phyloP scores from a whole-genome alignment of 768 basidiomycete genomes.

The Boletellus emodensis region DNA sequence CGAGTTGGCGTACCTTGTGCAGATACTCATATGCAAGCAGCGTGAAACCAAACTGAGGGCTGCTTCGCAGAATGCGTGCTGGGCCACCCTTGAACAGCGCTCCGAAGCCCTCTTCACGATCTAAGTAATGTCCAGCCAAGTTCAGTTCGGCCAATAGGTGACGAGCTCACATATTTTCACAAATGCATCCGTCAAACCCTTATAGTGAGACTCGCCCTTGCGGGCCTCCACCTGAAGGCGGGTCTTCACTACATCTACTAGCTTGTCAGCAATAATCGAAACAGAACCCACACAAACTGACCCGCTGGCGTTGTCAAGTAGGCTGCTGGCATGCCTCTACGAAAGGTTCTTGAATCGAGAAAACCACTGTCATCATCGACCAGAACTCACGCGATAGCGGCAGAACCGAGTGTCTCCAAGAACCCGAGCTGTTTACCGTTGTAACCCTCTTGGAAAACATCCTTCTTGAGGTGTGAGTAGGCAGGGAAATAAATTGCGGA shows the following conservation, averaged over 20 bases:
- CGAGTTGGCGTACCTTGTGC: slow-evolving; percentile 48
- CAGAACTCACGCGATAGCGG: slow-evolving; percentile 70
- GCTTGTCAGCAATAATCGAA: slow-evolving; percentile 13
- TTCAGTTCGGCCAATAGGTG: slow-evolving; percentile 4
- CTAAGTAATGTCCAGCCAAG: slow-evolving; percentile 35
- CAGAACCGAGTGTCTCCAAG: slow-evolving; percentile 80
- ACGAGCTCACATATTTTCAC: slow-evolving; percentile 73
- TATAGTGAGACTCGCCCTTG: slow-evolving; percentile 88
- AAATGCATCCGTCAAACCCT: slow-evolving; percentile 86
- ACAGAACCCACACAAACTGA: slow-evolving; percentile 30
- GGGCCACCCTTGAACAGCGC: slow-evolving; percentile 92
- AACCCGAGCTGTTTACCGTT: slow-evolving; percentile 92
- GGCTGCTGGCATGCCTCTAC: slow-evolving; percentile 95
- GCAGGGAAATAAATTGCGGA: slow-evolving; percentile 91
- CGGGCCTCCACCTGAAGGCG: slow-evolving; percentile 90
- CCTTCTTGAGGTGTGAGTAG: slow-evolving; percentile 87
- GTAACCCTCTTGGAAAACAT: slow-evolving; percentile 93
- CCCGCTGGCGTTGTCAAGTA: slow-evolving; percentile 91
- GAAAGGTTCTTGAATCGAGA: slow-evolving; percentile 27
- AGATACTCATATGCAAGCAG: slow-evolving; percentile 76
- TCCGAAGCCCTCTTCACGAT: slow-evolving; percentile 82
- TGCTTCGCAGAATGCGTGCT: slow-evolving; percentile 82
- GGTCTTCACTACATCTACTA: slow-evolving; percentile 93
- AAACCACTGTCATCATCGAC: slow-evolving; percentile 10
- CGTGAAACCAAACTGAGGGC: slow-evolving; percentile 94